Evolutionary conservation across 768 basidiomycete species (phyloP), one percentile per base, ranked within the genome.

Genomic region (Pulveroboletus sp.): DNA sequence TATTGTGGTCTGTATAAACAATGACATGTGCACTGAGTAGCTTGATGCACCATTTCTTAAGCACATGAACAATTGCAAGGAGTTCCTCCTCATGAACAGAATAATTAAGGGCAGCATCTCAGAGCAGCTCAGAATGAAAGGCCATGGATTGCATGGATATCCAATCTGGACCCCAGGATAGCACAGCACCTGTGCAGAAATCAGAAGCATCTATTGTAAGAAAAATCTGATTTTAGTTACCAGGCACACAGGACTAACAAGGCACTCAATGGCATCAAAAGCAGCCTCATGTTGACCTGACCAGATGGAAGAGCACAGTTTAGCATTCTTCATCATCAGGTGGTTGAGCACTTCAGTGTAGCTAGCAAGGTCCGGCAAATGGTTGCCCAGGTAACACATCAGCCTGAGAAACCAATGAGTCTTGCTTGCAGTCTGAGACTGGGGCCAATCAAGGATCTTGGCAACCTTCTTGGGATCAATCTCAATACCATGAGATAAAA

Each of bases 1-100:
- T 66, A 0, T 48, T 36, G 32, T 72, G 71, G 35, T 71, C 68
- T 6, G 67, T 68, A 34, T 47, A 66, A 0, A 72, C 58, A 0
- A 24, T 7, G 7, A 54, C 24, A 2, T 6, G 24, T 0, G 17
- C 10, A 7, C 53, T 36, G 0, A 57, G 22, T 0, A 59, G n/a
- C 0, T 59, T 16, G 50, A 61, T 36, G 65, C 64, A 1, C 73
- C 70, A 11, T 55, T 53, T 30, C 57, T 64, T 20, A 66, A 61
- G 8, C 49, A 54, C 45, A 31, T 54, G 0, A 61, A 76, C 42
- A 39, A 61, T 68, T 60, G 51, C 71, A n/a, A n/a, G n/a, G n/a
- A n/a, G n/a, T n/a, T n/a, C n/a, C n/a, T n/a, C n/a, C n/a, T n/a
- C n/a, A n/a, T n/a, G n/a, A n/a, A n/a, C n/a, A n/a, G n/a, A n/a